phyloP scores from a whole-genome alignment of 805 yeast species.

The Hanseniaspora meyeri region DNA sequence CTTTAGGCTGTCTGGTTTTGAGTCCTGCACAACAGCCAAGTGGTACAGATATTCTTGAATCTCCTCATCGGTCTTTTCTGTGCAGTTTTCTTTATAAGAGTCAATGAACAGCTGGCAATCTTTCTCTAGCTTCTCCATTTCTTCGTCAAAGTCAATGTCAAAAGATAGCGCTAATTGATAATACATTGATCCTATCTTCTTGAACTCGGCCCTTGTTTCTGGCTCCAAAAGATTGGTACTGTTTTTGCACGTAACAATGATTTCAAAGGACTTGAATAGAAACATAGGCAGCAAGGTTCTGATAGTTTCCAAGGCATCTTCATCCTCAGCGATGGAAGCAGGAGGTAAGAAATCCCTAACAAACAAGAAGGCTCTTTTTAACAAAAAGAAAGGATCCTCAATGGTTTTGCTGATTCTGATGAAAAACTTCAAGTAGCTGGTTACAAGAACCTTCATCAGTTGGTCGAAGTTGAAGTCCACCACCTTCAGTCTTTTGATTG shows the following conservation, averaged over 20 bases:
- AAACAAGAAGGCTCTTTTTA: slow-evolving; percentile 54
- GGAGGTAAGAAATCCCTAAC: slow-evolving; percentile 47
- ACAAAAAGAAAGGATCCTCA: slow-evolving; percentile 31
- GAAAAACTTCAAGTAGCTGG: slow-evolving; percentile 4
- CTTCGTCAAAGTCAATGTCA: slow-evolving; percentile 47
- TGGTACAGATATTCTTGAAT: slow-evolving; percentile 30
- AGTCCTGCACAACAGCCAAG: slow-evolving; percentile 28
- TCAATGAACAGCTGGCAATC: slow-evolving; percentile 34
- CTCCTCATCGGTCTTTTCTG: slow-evolving; percentile 25
- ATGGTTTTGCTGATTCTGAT: slow-evolving; percentile 3
- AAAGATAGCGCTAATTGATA: slow-evolving; percentile 45
- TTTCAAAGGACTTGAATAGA: slow-evolving; percentile 31
- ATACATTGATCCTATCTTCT: slow-evolving; percentile 31
- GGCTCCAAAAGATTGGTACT: background rate
- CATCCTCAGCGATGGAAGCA: slow-evolving; percentile 24
- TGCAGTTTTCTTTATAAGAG: slow-evolving; percentile 23
- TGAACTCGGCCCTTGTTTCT: slow-evolving; percentile 14
- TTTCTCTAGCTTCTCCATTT: slow-evolving; percentile 30
- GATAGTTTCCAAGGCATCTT: slow-evolving; percentile 51
- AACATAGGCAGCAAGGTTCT: slow-evolving; percentile 48
- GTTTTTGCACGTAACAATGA: background rate
- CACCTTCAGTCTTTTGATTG: background rate
- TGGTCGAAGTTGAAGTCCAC: slow-evolving; percentile 1
- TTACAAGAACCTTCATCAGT: background rate
- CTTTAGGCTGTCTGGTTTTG: slow-evolving; percentile 24